Conservation (phyloP, 495 filamentous ascomycete species). For the Recurvomyces mirabilis region DNA sequence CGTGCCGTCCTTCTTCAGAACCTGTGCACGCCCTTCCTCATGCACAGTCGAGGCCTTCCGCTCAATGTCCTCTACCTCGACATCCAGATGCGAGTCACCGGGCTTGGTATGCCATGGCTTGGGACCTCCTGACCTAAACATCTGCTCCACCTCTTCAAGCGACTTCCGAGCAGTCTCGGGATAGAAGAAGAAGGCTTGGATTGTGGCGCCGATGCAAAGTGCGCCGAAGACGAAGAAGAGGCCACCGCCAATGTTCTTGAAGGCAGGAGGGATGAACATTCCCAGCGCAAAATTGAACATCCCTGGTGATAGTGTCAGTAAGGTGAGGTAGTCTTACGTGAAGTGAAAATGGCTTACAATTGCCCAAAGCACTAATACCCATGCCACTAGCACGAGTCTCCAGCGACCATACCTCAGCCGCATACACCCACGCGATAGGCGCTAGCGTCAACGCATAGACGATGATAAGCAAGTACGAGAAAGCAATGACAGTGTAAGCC, state of each 20-base stretch:
- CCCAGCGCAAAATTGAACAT: constrained; percentile 65
- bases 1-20: constrained; percentile 3
- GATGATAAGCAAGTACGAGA: constrained; percentile 67
- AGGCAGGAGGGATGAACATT: constrained; percentile 58
- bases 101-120: constrained; percentile 50
- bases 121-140: constrained; percentile 47
- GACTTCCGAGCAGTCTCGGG: constrained; percentile 62
- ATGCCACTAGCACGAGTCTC: constrained; percentile 65
- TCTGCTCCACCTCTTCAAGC: constrained; percentile 55
- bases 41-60: constrained; percentile 1
- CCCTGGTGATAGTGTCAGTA: constrained; percentile 27
- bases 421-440: constrained; percentile 63
- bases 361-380: constrained; percentile 52
- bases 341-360: constrained; percentile 56
- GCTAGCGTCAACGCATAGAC: constrained; percentile 64
- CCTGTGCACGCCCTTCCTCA: background rate
- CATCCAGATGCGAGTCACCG: constrained; percentile 32
- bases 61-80: constrained; percentile 12
- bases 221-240: constrained; percentile 63
- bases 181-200: constrained; percentile 56
- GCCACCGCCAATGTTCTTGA: constrained; percentile 62
- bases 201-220: constrained; percentile 50
- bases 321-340: no score
- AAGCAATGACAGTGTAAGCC: constrained; percentile 62
- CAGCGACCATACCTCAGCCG: constrained; percentile 63